A percentile compares a stretch with the other conserved stretches of the same genome.
These are phyloP conservation scores for Mucor mucedo DNA, from an alignment of 371 early-diverging fungal species.

Conservation along the genomic window DNA sequence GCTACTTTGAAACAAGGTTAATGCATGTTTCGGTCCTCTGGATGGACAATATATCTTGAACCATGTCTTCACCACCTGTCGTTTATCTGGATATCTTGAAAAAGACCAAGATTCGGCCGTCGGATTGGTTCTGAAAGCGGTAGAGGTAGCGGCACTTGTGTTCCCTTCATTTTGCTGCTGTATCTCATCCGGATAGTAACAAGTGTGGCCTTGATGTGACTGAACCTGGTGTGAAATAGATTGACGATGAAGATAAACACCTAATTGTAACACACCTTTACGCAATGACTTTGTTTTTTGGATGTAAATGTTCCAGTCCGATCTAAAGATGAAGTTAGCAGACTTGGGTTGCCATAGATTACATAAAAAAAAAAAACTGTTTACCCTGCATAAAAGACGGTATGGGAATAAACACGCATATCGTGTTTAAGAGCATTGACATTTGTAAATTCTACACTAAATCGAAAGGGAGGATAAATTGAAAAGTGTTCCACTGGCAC, in stretches of 20 bases:
- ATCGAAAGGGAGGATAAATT: conserved; percentile 60
- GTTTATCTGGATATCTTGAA: conserved; percentile 51
- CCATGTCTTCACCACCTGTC: conserved; percentile 58
- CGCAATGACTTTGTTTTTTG: conserved; percentile 53
- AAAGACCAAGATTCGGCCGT: conserved; percentile 28
- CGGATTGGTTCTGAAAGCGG: conserved; percentile 2
- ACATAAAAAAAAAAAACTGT: neutral
- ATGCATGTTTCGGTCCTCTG: conserved; percentile 53
- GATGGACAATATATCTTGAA: conserved; percentile 63
- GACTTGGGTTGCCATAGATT: neutral
- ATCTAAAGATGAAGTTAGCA: conserved; percentile 31
- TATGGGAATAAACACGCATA: conserved; percentile 51
- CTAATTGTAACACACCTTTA: conserved; percentile 47
- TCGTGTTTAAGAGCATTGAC: conserved; percentile 41
- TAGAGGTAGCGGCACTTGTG: neutral
- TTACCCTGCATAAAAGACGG: conserved; percentile 65
- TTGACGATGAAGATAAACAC: conserved; percentile 61
- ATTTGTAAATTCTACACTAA: conserved; percentile 60
- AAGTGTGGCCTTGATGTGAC: neutral
- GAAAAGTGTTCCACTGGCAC: conserved; percentile 31
- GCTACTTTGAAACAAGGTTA: conserved; percentile 61
- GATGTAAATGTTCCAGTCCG: conserved; percentile 66
- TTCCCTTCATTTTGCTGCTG: neutral
- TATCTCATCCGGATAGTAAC: neutral
- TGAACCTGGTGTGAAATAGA: conserved; percentile 36